Percentiles rank a stretch among this genome's conserved stretches.
Conservation (phyloP, 345 rosid genomes). For the Eucalyptus polyanthemos region DNA sequence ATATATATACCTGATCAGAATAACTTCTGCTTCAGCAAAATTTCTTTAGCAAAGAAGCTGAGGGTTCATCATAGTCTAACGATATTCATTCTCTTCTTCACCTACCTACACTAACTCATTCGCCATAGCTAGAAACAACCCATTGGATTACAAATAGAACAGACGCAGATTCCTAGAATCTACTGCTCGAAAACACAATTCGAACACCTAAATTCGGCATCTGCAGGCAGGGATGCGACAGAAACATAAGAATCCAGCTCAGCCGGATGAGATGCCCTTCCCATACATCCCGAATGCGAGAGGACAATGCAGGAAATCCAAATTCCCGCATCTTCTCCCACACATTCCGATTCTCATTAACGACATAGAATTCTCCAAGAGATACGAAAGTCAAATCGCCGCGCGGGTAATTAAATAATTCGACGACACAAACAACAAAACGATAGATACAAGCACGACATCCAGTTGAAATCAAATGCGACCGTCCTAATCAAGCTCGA, state of each 20-base stretch:
- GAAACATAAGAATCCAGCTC: background rate
- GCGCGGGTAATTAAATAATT: background rate
- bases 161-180: background rate
- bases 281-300: background rate
- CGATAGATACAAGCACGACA: background rate
- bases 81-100: background rate
- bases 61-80: background rate
- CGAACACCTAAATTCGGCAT: background rate
- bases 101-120: background rate
- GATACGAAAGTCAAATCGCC: background rate
- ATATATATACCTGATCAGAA: background rate
- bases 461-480: background rate
- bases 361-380: background rate
- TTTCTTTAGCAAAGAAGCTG: background rate
- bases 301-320: background rate
- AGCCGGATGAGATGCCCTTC: background rate
- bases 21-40: background rate
- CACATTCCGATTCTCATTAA: background rate
- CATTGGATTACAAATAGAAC: background rate
- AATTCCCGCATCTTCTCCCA: background rate
- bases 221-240: background rate
- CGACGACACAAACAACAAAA: background rate
- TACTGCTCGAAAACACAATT: background rate
- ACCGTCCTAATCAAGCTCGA: background rate
- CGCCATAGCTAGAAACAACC: background rate